Evolutionary conservation across 2,329 filamentous ascomycete species (phyloP), one percentile per base, ranked within the genome.

Genomic region (Parasarocladium wereldwijsianum): DNA sequence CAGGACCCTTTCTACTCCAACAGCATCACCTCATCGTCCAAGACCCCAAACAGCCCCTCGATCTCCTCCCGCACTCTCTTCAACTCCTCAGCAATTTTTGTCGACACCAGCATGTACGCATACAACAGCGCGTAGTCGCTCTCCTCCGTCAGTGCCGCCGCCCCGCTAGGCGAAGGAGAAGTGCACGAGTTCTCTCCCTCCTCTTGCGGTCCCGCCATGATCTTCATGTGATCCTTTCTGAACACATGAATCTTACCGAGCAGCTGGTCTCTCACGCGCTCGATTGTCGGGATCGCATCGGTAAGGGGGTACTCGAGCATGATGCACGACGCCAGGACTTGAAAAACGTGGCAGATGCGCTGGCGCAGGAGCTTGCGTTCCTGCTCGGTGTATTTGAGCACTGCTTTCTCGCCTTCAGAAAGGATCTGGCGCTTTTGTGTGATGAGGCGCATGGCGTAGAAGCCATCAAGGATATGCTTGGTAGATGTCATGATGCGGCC

Each of bases 391-490:
- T 81, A 85, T 37, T 70, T 66, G 21, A 98, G 59, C 21, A 96
- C 66, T 7, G 78, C 76, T 33, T 77, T 73, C 55, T 96, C 87
- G 4, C 87, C 86, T 16, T 77, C 70, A 3, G 76, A 84, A 1
- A 83, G 69, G 21, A 69, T 68, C 8, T 76, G 61, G 35, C 87
- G 81, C 44, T 86, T 87, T 45, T 80, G 67, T 21, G 93, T 85
- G 37, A 94, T 76, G 8, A 94, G 71, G 38, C 87, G 92, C 83
- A 98, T 93, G 30, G 86, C 84, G 46, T 96, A 86, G 51, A 98
- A 94, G 21, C 83, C 78, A 52, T 94, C 86, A 4, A 96, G 71
- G 54, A 94, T 82, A 31, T 79, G 75, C 37, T 78, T 76, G 1
- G 86, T 93, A 8, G 77, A 77, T 14, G 71, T 69, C 47, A 96